Evolutionary conservation across 2,329 filamentous ascomycete genomes (phyloP).

Genomic region (Monilinia polystroma): DNA sequence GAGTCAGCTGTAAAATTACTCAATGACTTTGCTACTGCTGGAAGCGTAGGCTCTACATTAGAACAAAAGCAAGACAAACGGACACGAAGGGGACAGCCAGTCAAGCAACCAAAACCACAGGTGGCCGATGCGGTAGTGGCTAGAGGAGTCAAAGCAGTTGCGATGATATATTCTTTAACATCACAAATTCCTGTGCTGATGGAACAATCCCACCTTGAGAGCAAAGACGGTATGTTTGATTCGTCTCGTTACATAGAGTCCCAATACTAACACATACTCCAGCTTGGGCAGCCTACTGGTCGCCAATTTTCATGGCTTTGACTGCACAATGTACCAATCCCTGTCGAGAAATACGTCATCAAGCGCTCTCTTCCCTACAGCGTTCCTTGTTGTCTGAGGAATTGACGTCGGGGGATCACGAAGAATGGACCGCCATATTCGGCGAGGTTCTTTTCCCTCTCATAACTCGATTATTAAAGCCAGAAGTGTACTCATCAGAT

Average conservation of each 20-base stretch:
- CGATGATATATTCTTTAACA: conserved; percentile 79
- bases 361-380: conserved; percentile 84
- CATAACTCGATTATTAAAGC: conserved; percentile 82
- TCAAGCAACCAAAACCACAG: conserved; percentile 45
- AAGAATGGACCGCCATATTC: conserved; percentile 95
- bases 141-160: conserved; percentile 77
- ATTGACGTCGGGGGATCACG: conserved; percentile 77
- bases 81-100: conserved; percentile 43
- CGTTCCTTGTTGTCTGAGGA: conserved; percentile 81
- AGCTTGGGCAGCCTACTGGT: conserved; percentile 97
- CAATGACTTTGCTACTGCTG: conserved; percentile 85
- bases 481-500: conserved; percentile 90
- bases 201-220: conserved; percentile 88
- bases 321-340: conserved; percentile 92
- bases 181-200: conserved; percentile 81
- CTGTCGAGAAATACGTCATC: conserved; percentile 85
- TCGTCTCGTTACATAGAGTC: background rate
- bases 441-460: conserved; percentile 90
- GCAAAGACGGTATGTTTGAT: conserved; percentile 54
- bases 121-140: conserved; percentile 69
- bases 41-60: conserved; percentile 66
- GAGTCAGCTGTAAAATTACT: conserved; percentile 80
- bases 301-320: conserved; percentile 86
- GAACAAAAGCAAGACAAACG: conserved; percentile 66
- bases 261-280: conserved; percentile 1